Base-by-base conservation (phyloP, 495 filamentous ascomycete species). In the Podospora anserina region DNA sequence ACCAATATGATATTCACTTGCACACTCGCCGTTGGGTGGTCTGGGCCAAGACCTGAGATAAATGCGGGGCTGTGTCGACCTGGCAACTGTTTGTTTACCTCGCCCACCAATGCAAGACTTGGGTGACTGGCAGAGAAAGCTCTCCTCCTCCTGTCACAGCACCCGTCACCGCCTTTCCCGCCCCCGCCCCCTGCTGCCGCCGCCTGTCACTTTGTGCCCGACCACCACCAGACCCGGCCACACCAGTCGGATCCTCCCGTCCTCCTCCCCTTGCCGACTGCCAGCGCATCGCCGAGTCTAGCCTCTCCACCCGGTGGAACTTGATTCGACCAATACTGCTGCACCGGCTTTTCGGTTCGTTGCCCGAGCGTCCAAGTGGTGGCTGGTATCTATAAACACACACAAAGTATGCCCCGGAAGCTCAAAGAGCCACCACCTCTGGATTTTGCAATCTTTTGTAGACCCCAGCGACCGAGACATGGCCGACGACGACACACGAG, bases 361-460 rank as follows among this genome's bases (percentile, higher is more conserved):
- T 76, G 74, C 75, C 67, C 23, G 69, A 72, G 70, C 27, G 63
- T 26, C 66, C 66, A 63, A 16, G 69, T 20, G 59, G 69, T 27
- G 59, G 34, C 28, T 61, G n/a, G 28, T 53, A 56, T 44, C 26
- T 69, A 71, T 70, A 72, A 77, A 73, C 71, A 68, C 71, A 68
- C 63, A 54, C 18, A 61, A 67, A 49, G 39, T 13, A 74, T 76
- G 76, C 68, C 72, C 27, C 69, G 69, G 44, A 75, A 73, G 56
- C 32, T 34, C 72, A 60, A 70, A 73, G 23, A 64, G 23, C 73
- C 3, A 74, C 23, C 23, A 78, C 49, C 66, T 49, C 39, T 71
- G 66, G 76, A 82, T 54, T 82, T 83, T 58, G 71, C 81, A 13
- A 82, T 81, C 64, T 78, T 78, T 79, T 76, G 77, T 82, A 65